Evolutionary conservation across 805 yeast genomes (phyloP).

Genomic region (Lipomyces orientalis): DNA sequence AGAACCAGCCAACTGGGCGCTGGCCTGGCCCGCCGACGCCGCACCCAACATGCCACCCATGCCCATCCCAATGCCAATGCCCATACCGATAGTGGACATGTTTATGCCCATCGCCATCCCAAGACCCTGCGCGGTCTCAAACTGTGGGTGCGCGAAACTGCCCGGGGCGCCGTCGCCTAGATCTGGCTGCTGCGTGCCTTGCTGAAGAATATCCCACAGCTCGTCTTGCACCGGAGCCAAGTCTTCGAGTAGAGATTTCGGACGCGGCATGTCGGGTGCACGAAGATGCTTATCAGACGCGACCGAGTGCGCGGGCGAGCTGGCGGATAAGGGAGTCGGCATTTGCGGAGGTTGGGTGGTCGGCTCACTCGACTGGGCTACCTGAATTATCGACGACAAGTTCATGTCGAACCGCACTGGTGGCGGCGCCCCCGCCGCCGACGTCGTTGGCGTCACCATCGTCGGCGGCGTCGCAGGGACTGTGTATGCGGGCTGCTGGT

Average conservation of each 20-base stretch:
- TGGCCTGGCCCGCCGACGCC: background rate
- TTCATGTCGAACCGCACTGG: constrained; percentile 27
- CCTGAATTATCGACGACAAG: constrained; percentile 23
- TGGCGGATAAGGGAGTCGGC: background rate
- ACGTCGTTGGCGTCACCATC: background rate
- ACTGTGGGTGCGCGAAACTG: background rate
- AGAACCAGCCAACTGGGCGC: background rate
- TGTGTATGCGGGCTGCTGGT: background rate
- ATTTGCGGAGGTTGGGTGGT: constrained; percentile 6
- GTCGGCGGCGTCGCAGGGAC: background rate
- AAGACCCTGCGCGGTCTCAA: constrained; percentile 9
- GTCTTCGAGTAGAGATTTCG: constrained; percentile 6
- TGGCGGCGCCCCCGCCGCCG: constrained; percentile 10
- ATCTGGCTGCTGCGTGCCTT: constrained; percentile 19
- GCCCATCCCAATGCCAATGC: background rate
- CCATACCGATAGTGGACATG: constrained; percentile 1
- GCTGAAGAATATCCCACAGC: constrained; percentile 36
- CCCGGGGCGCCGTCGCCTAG: background rate
- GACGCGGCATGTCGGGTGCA: background rate
- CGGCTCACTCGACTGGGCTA: constrained; percentile 3
- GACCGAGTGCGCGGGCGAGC: constrained; percentile 5
- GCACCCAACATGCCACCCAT: background rate
- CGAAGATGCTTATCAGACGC: constrained; percentile 1
- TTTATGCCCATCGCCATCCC: constrained; percentile 5
- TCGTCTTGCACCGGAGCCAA: constrained; percentile 32